Base-by-base conservation (phyloP, 306 rosid genomes). In the Luffa aegyptiaca region DNA sequence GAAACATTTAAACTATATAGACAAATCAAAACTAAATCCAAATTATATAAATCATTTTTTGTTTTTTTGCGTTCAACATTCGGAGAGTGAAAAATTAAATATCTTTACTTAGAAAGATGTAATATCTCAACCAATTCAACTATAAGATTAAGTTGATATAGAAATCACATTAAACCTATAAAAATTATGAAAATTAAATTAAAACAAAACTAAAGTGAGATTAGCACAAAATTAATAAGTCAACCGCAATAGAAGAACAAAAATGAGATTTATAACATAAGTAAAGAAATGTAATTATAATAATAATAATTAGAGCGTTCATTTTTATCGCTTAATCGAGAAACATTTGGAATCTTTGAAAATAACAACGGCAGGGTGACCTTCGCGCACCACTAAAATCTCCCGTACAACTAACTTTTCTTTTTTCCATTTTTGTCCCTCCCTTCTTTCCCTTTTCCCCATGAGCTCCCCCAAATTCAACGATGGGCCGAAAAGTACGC, bases 401-500 rank as follows among this genome's bases (percentile, higher is more conserved):
- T 1, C 36, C 16, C 31, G 16, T n/a, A 39, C 35, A 16, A 10
- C 49, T 63, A 63, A n/a, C 37, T 71, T 45, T 9, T 2, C 68
- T 35, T 35, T 31, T 71, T 41, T 49, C 18, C 39, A 3, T 35
- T 11, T 70, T 45, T 31, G 3, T 33, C 53, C 33, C 36, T 31
- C 1, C 20, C 2, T 16, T 17, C 26, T 37, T 26, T 33, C 7
- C 8, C 8, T 12, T 12, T 71, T 21, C 8, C 36, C 3, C 6
- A 3, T 14, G 0, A 20, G 9, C 36, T 9, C 45, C 5, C 52
- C 35, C 5, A 20, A 26, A 78, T 57, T 94, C 88, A 94, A 57
- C 64, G 51, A 79, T 95, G 99, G 86, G 93, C 89, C 58, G 97
- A 86, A 81, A 95, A 90, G 92, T 82, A 93, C 11, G 94, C 86